Base-by-base conservation (phyloP, 108 stramenopile species). In the Epithemia pelagica region DNA sequence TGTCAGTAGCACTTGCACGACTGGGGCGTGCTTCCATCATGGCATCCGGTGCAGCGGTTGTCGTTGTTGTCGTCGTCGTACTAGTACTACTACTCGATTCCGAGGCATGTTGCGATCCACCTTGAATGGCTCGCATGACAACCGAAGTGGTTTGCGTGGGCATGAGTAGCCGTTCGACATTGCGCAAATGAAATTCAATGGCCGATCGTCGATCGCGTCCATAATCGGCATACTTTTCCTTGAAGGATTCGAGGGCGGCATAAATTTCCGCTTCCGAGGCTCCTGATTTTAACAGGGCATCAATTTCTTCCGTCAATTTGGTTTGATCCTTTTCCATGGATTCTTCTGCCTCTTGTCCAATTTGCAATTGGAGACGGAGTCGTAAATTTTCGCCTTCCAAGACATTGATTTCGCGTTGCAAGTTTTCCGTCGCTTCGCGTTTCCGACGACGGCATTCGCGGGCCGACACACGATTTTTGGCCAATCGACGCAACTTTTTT, bases 311-410 rank as follows among this genome's bases (percentile, higher is more conserved):
- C n/a, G 82, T 82, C 19, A 82, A n/a, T 32, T 74, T 76, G 26
- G 71, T 61, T 67, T 89, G 84, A 62, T 85, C 82, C 28, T 67
- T 59, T 61, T 64, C 64, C n/a, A 55, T 67, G 28, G 52, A 73
- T n/a, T 74, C 76, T 74, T 85, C 82, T 2, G 82, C 88, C 63
- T 89, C 84, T 59, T 85, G 73, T 61, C 88, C 88, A 59, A 89
- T 82, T 79, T 90, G 88, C 29, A 97, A 74, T 68, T 93, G 85
- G 25, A 97, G 71, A 19, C 93, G 70, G 32, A 97, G 70, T 54
- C 88, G 62, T n/a, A 97, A 74, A 70, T 97, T 97, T 56, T 95
- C 96, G 37, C 75, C 81, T 71, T 97, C 96, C 27, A 95, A 63
- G 23, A 74, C n/a, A 55, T 85, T 88, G 53, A 96, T 91, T 67